Base-by-base conservation (phyloP, 2,329 filamentous ascomycete genomes). In the Cytospora paraplurivora region DNA sequence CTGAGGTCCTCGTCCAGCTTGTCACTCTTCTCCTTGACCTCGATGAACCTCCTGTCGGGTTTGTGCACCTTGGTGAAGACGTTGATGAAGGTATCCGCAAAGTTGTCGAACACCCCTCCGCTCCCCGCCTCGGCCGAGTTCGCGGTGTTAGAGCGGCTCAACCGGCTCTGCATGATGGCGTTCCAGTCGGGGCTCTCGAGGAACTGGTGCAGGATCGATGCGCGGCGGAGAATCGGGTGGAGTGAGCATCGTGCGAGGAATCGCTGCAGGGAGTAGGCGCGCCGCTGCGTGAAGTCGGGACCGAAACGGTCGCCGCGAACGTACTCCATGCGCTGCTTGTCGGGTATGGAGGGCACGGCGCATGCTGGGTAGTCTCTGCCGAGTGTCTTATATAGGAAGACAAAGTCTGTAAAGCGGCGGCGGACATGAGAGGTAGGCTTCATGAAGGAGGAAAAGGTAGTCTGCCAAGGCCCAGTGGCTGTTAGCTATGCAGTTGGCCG, bases 281-380 rank as follows among this genome's bases (percentile, higher is more conserved):
- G 88, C 38, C 95, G 88, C 53, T 87, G 83, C 38, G 93, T 99
- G 75, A 99, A 99, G 77, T 98, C 95, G 56, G 89, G 78, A 10
- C 93, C 93, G 76, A 99, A 99, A 67, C 95, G 90, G 79, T 98
- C 94, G 70, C 95, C 95, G 41, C 93, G 91, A 58, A 98, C 95
- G 74, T 98, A 98, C 73, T 97, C 93, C 91, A 99, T 97, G 78
- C 96, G 96, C 82, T 98, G 94, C 82, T 98, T 99, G 78, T 98
- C 95, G 59, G 95, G 95, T 60, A 99, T 82, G 54, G 95, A 95
- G 35, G 95, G 95, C 4, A 99, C 92, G 55, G 95, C 95, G 76
- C 90, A 92, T 79, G 92, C 91, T 65, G 93, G 92, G 72, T 92
- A 98, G 75, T 97, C 93, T 74, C 88, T 88, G 67, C 84, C 88